Conservation (phyloP, 2,329 filamentous ascomycete genomes). For the Hyphodiscus sp. region DNA sequence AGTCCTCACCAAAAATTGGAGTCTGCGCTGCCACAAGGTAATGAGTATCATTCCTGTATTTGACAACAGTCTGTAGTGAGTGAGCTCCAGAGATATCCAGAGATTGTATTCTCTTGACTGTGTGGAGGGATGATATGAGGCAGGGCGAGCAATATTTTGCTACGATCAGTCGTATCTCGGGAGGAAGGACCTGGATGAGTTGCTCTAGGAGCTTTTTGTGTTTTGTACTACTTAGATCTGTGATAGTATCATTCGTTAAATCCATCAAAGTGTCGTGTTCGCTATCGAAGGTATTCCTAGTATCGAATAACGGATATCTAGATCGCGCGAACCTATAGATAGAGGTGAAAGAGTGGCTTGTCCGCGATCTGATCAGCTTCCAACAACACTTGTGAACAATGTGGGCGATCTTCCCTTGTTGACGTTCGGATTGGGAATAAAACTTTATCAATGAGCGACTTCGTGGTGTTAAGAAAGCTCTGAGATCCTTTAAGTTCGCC, state of each 20-base stretch:
- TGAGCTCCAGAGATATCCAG: not conserved
- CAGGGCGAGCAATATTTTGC: not conserved
- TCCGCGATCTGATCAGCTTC: not conserved
- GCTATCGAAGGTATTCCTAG: not conserved
- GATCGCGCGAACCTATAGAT: slow-evolving; percentile 1
- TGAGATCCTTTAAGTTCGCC: not conserved
- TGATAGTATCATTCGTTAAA: not conserved
- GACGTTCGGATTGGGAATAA: not conserved
- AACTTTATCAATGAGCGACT: not conserved
- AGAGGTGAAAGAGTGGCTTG: not conserved
- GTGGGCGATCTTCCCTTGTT: not conserved
- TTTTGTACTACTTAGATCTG: not conserved
- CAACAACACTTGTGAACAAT: not conserved
- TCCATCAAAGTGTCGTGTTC: not conserved
- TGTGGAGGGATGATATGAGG: not conserved
- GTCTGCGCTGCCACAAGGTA: not conserved
- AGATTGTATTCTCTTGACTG: not conserved
- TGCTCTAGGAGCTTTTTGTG: not conserved
- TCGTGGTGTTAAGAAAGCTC: not conserved
- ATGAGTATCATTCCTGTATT: not conserved
- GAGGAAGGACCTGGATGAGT: not conserved
- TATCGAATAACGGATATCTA: slow-evolving; percentile 1
- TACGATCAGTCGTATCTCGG: not conserved
- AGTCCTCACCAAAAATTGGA: not conserved
- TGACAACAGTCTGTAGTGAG: not conserved